Conservation (phyloP, 345 rosid species). For the Ailanthus altissimus region DNA sequence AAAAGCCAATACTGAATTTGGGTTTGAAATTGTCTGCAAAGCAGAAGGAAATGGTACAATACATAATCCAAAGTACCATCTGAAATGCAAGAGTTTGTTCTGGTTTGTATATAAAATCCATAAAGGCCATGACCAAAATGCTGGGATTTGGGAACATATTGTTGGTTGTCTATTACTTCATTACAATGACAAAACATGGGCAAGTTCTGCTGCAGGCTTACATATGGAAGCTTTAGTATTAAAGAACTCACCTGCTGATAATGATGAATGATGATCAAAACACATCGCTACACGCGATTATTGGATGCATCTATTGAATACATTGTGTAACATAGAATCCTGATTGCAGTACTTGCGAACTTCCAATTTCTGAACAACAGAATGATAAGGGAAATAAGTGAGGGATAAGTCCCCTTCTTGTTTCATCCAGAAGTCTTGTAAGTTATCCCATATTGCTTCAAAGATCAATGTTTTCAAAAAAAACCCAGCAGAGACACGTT, state of each 20-base stretch:
- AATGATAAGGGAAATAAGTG: background rate
- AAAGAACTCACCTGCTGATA: too few relatives aligned
- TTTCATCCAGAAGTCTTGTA: background rate
- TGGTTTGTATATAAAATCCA: background rate
- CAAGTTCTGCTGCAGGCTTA: too few relatives aligned
- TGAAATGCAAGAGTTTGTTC: background rate
- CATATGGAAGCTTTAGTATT: too few relatives aligned
- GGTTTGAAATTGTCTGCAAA: too few relatives aligned
- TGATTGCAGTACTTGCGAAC: background rate
- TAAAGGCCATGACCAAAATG: background rate
- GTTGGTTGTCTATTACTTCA: background rate
- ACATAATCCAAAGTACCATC: background rate
- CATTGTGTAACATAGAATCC: background rate
- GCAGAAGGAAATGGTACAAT: background rate
- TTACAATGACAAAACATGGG: too few relatives aligned
- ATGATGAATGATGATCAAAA: too few relatives aligned
- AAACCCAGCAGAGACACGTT: too few relatives aligned
- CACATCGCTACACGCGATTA: too few relatives aligned
- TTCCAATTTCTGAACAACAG: background rate
- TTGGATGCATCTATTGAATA: background rate
- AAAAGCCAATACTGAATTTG: too few relatives aligned
- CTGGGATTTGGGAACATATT: background rate
- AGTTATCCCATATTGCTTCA: background rate
- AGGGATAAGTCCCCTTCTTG: background rate
- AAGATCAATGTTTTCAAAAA: background rate